Conservation (phyloP, 768 basidiomycete species). For the Boletus vermiculosoides region DNA sequence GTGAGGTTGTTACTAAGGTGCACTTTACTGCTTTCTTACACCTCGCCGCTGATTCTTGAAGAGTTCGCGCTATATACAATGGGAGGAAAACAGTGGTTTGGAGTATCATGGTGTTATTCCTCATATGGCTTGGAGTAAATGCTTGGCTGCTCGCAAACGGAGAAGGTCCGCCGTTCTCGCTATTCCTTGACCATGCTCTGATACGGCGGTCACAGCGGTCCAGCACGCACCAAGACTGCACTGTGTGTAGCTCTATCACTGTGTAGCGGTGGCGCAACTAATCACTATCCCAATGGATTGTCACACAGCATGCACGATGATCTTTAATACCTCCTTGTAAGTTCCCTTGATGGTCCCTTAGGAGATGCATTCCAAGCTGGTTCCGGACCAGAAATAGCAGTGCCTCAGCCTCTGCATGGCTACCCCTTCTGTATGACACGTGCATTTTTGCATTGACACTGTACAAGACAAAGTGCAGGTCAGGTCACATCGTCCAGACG, state of each 20-base stretch:
- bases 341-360: not conserved
- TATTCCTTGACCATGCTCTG: not conserved
- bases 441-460: constrained; percentile 35
- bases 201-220: constrained; percentile 14
- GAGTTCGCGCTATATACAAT: constrained; percentile 20
- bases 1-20: constrained; percentile 20
- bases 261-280: constrained; percentile 34
- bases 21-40: not conserved
- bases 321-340: constrained; percentile 32
- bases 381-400: constrained; percentile 14
- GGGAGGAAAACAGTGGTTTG: constrained; percentile 6
- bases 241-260: constrained; percentile 10
- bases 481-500: constrained; percentile 21
- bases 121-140: constrained; percentile 47
- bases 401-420: constrained; percentile 40
- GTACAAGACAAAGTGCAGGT: constrained; percentile 27
- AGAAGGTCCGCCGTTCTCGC: constrained; percentile 39
- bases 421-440: constrained; percentile 42
- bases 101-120: constrained; percentile 31
- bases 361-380: not conserved
- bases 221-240: not conserved
- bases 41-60: constrained; percentile 1
- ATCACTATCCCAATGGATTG: not conserved
- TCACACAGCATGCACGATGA: constrained; percentile 41
- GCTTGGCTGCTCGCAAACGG: constrained; percentile 54